These are phyloP conservation scores for Drechslerella coelobrocha DNA, from an alignment of 2,329 filamentous ascomycete species.

Conservation along the genomic window DNA sequence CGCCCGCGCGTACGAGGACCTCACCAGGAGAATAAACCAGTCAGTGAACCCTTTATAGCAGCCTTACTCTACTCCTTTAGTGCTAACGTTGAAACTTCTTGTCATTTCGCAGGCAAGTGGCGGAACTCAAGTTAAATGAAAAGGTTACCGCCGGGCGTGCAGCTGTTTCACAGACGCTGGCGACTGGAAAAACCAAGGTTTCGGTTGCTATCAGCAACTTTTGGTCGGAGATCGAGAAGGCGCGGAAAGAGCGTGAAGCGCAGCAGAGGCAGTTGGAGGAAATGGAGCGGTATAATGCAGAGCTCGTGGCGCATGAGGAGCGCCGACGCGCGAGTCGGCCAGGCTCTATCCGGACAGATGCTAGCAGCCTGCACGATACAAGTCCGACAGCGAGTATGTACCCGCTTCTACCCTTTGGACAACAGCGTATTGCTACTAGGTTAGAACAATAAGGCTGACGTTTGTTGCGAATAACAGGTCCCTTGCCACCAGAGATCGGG, in stretches of 20 bases:
- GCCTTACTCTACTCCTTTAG: conserved; percentile 3
- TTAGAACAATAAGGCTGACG: conserved; percentile 27
- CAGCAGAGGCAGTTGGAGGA: conserved; percentile 71
- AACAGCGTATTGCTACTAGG: neutral
- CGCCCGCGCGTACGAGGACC: conserved; percentile 89
- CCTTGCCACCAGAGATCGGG: conserved; percentile 36
- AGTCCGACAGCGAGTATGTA: conserved; percentile 47
- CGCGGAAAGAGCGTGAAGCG: conserved; percentile 67
- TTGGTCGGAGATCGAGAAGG: conserved; percentile 85
- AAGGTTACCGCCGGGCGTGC: conserved; percentile 82
- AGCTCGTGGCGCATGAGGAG: conserved; percentile 60
- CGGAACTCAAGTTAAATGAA: conserved; percentile 92
- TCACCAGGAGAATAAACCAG: conserved; percentile 85
- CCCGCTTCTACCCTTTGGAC: conserved; percentile 20
- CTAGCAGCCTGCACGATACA: conserved; percentile 42
- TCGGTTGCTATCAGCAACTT: conserved; percentile 84
- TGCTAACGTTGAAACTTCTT: conserved; percentile 22
- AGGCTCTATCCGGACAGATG: conserved; percentile 47
- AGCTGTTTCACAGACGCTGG: conserved; percentile 85
- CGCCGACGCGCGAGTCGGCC: conserved; percentile 55
- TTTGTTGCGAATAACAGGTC: conserved; percentile 19
- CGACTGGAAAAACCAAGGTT: conserved; percentile 85
- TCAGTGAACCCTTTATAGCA: conserved; percentile 52
- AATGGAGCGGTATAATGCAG: conserved; percentile 62
- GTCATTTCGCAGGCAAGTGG: conserved; percentile 69